Base-by-base conservation (phyloP, 2,329 filamentous ascomycete species). In the Trichophyton benhamiae region DNA sequence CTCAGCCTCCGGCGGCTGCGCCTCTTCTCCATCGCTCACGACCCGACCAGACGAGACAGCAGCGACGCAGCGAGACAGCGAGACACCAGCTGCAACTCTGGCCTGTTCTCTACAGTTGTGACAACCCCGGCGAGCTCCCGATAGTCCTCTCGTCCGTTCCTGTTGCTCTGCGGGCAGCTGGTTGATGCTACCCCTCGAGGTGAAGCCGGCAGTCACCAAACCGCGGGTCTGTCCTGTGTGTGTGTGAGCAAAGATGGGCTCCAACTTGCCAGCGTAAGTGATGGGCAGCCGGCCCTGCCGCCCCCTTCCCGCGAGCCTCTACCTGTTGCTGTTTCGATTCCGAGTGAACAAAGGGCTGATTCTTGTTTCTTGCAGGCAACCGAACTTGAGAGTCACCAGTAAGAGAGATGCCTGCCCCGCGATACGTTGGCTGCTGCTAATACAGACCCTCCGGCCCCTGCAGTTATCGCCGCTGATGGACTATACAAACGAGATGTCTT, bases 401-500 rank as follows among this genome's bases (percentile, higher is more conserved):
- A 83, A 72, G 77, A 62, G 64, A 58, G 27, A 38, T 25, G 38
- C 3, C 22, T 41, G 38, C 55, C 55, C 55, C 55, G 55, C 55
- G 59, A 58, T 38, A 42, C 30, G 38, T 30, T 58, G 15, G n/a
- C n/a, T 15, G 55, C 57, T 58, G 20, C 41, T 55, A 48, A 64
- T 25, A 25, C 27, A 15, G 3, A 22, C 49, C 49, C 25, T 44
- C n/a, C 15, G 13, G 6, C 17, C 49, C 62, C 66, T 59, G 48
- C 33, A 60, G 94, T 99, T 79, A 96, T 99, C 80, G 94, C 94
- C 69, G 94, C 94, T 69, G 94, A 99, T 82, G 94, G 94, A 64
- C 82, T 99, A 67, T 97, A 96, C 82, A 99, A 97, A 81, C 87
- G 94, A 77, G 94, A 99, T 89, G 91, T 99, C 64, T 97, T 99